These are phyloP conservation scores for Meredithiella fracta DNA, from an alignment of 2,329 filamentous ascomycete species.

Conservation along the genomic window DNA sequence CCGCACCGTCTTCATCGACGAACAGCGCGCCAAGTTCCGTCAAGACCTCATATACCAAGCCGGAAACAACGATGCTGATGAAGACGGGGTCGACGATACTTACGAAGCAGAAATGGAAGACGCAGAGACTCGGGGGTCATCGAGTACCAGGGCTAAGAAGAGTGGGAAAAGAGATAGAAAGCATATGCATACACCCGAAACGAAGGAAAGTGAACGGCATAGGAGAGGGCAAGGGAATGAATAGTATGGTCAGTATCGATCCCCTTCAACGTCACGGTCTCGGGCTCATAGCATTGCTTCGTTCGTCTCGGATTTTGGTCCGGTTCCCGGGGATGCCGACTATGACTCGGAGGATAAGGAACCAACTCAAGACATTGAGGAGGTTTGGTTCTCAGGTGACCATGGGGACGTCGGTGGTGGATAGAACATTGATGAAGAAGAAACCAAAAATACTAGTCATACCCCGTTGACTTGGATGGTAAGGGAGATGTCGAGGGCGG, in stretches of 20 bases:
- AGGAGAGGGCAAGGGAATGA: conserved; percentile 5
- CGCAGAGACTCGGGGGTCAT: background rate
- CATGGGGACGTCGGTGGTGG: conserved; percentile 69
- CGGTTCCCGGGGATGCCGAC: conserved; percentile 16
- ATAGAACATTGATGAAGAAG: conserved; percentile 38
- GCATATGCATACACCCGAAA: too few species aligned
- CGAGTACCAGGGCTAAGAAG: too few species aligned
- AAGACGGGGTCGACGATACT: conserved; percentile 13
- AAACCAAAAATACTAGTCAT: conserved; percentile 48
- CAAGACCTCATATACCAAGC: conserved; percentile 50
- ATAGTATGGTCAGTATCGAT: conserved; percentile 16
- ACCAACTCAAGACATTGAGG: conserved; percentile 52
- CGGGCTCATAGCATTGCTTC: conserved; percentile 7
- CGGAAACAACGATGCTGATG: conserved; percentile 4
- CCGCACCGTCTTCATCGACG: conserved; percentile 55
- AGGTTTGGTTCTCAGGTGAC: conserved; percentile 66
- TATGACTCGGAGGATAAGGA: conserved; percentile 31
- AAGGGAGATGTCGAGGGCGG: conserved; percentile 40
- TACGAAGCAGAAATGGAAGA: background rate
- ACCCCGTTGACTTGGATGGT: conserved; percentile 55
- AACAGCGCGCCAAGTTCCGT: conserved; percentile 54
- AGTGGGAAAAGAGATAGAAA: too few species aligned
- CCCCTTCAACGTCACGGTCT: conserved; percentile 22
- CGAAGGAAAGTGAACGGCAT: background rate
- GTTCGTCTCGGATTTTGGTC: background rate